Evolutionary conservation across 345 rosid species (phyloP), one percentile per base, ranked within the genome.

Genomic region (Mallotus nudiflorus): DNA sequence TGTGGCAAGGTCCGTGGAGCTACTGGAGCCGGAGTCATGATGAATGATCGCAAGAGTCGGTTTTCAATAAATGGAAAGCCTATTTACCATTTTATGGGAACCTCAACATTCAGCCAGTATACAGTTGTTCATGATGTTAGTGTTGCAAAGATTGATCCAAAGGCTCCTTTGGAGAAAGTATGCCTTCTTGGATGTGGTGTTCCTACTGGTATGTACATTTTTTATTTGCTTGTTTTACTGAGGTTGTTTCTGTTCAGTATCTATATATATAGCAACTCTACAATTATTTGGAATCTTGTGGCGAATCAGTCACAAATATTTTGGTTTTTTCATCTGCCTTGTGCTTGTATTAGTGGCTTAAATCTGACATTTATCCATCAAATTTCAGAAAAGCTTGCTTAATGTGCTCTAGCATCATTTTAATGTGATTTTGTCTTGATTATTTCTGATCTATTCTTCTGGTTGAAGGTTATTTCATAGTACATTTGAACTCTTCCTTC

Each of bases 101-200:
- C 97, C 74, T 96, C 99, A 2, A 96, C 99, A 19, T 92, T 96
- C 77, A 92, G 98, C 82, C 95, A 96, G 80, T 96, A 92, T 70
- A 92, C 99, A 0, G 98, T 96, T 58, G 98, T 92, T 24, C 99
- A 96, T 80, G 96, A 92, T 77, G 97, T 96, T 55, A 96, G 99
- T 61, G 99, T 96, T 52, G 99, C 99, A 4, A 96, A 92, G 82
- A 79, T 96, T 51, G 96, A 96, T 73, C 95, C 95, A 25, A 45
- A 75, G 51, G 99, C 99, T 79, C 99, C 98, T 67, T 74, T 96
- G 84, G 97, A 96, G 0, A 96, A 92, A 89, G 98, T 96, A 3
- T 91, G 98, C 85, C 99, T 96, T 74, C 98, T 96, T 82, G 99
- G 98, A 5, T 92, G 99, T 86, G 99, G 99, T 83, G 94, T 96